Evolutionary conservation across 1,139 yeast genomes (phyloP).

Genomic region (Debaryomyces coudertii): DNA sequence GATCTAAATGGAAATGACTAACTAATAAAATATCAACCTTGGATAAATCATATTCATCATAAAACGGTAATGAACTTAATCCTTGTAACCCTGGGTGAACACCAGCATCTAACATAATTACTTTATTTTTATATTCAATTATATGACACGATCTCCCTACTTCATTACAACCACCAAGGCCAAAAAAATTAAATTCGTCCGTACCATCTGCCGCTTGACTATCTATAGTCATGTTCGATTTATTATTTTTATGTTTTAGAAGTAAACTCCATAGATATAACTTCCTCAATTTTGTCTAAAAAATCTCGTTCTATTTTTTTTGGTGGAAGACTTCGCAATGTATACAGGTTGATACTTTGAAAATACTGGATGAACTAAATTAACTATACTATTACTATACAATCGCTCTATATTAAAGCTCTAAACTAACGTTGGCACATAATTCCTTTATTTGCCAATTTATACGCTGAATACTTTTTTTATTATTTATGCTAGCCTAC

Average conservation of each 20-base stretch:
- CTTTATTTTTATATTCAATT: slow-evolving; percentile 88
- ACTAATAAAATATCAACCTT: slow-evolving; percentile 84
- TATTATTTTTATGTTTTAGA: neutral
- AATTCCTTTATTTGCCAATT: neutral
- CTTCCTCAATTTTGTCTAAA: neutral
- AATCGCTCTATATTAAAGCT: slow-evolving; percentile 2
- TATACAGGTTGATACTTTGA: neutral
- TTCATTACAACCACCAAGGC: slow-evolving; percentile 99
- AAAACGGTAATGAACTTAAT: slow-evolving; percentile 87
- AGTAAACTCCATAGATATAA: neutral
- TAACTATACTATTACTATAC: neutral
- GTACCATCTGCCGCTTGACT: slow-evolving; percentile 13
- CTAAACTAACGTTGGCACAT: neutral
- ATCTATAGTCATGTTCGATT: slow-evolving; percentile 15
- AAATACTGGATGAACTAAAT: neutral
- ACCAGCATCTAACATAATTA: slow-evolving; percentile 98
- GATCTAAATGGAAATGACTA: slow-evolving; percentile 95
- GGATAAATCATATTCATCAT: slow-evolving; percentile 89
- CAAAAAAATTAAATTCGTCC: slow-evolving; percentile 71
- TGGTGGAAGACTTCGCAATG: neutral
- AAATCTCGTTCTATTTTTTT: slow-evolving; percentile 2
- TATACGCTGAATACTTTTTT: neutral
- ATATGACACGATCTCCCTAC: slow-evolving; percentile 97
- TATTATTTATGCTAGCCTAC: neutral
- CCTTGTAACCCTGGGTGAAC: slow-evolving; percentile 96